phyloP scores from a whole-genome alignment of 345 rosid genomes.

The Eucalyptus caleyi region DNA sequence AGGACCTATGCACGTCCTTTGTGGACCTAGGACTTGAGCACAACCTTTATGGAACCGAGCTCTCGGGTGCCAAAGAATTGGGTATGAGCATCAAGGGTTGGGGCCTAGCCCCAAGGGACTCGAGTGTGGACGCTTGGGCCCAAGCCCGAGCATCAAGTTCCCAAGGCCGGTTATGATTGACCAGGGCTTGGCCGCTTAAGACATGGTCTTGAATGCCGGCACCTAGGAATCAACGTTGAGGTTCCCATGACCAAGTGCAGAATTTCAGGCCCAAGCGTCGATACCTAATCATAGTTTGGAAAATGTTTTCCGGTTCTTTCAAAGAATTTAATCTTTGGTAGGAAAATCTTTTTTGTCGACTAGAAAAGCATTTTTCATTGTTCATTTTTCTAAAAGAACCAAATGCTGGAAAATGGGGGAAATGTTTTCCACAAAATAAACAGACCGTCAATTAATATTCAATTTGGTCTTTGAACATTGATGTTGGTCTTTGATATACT shows the following conservation, averaged over 20 bases:
- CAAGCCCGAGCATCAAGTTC: background rate
- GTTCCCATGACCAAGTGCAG: background rate
- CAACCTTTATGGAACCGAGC: background rate
- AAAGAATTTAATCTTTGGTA: background rate
- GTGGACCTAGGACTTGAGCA: rapidly evolving
- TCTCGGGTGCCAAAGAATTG: rapidly evolving
- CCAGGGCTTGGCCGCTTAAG: rapidly evolving
- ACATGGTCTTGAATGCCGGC: rapidly evolving
- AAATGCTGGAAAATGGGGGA: background rate
- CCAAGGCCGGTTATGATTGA: rapidly evolving
- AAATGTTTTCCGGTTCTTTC: too few relatives aligned
- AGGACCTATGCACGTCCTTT: background rate
- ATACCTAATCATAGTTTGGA: background rate
- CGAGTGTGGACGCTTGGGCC: rapidly evolving
- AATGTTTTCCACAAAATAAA: too few relatives aligned
- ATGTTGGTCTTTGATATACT: background rate
- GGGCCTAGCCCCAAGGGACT: rapidly evolving
- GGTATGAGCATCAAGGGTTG: rapidly evolving
- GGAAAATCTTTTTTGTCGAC: background rate
- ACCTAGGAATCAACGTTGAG: background rate
- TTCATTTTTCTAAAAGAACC: background rate
- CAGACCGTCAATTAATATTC: rapidly evolving
- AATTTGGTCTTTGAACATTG: background rate
- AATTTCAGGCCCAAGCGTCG: rapidly evolving
- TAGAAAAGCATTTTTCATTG: too few relatives aligned